Conservation (phyloP, 208 protist species). For the Leishmania mexicana region DNA sequence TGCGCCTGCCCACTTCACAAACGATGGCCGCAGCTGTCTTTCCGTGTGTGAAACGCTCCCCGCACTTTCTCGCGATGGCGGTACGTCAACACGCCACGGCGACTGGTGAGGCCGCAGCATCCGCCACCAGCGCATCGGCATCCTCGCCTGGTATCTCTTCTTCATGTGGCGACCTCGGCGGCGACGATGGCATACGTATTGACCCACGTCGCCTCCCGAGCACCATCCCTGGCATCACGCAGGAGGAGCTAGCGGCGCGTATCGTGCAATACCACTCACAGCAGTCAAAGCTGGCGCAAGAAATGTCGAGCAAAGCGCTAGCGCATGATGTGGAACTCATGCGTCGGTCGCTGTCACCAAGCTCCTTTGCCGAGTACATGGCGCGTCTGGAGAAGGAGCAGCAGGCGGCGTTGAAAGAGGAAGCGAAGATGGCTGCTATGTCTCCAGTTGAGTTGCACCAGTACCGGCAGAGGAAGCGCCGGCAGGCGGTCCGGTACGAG, state of each 20-base stretch:
- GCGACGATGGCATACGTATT: conserved; percentile 23
- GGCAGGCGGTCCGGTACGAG: conserved; percentile 37
- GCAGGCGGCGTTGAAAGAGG: conserved; percentile 40
- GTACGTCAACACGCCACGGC: conserved; percentile 4
- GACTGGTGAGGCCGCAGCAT: background rate
- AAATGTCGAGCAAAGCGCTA: conserved; percentile 21
- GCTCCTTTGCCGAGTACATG: conserved; percentile 56
- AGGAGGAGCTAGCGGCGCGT: conserved; percentile 69
- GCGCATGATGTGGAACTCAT: conserved; percentile 59
- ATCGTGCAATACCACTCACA: conserved; percentile 33
- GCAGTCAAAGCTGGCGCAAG: conserved; percentile 21
- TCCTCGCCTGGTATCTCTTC: background rate
- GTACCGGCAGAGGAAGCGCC: conserved; percentile 58
- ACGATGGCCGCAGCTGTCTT: background rate
- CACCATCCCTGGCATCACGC: conserved; percentile 75
- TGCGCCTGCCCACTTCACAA: background rate
- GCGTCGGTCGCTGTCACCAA: conserved; percentile 60
- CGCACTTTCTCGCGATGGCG: background rate
- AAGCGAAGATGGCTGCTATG: conserved; percentile 59
- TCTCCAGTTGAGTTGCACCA: conserved; percentile 60
- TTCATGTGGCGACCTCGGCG: background rate
- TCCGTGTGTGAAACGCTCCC: background rate
- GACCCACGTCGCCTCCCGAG: conserved; percentile 56
- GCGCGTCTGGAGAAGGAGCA: conserved; percentile 32
- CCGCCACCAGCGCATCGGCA: background rate